Evolutionary conservation across 345 rosid species (phyloP).

Genomic region (Iberis pinnata): DNA sequence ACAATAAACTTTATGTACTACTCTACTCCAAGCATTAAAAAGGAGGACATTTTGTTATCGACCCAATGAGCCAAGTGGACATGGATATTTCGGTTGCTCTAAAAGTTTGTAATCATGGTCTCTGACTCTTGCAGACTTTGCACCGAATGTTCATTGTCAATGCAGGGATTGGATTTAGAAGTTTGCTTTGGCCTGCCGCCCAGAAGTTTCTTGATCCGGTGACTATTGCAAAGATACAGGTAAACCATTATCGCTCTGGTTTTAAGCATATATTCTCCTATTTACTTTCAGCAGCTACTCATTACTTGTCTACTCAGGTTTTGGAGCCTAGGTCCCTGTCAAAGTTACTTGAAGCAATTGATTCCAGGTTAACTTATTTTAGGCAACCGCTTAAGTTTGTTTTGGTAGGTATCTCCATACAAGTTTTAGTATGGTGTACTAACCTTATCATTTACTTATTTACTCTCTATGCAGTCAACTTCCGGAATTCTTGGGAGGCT

Average conservation of each 20-base stretch:
- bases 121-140: conserved; percentile 59
- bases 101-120: conserved; percentile 31
- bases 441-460: background rate
- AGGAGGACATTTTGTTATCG: background rate
- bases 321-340: conserved; percentile 72
- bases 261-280: background rate
- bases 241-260: conserved; percentile 25
- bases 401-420: background rate
- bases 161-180: conserved; percentile 94
- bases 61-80: conserved; percentile 8
- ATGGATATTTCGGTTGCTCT: conserved; percentile 23
- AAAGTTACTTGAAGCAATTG: conserved; percentile 70
- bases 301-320: conserved; percentile 48
- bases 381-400: background rate
- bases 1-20: conserved; percentile 2
- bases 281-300: background rate
- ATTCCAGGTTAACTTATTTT: conserved; percentile 47
- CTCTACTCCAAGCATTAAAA: background rate
- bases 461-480: conserved; percentile 52
- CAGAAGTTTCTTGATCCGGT: conserved; percentile 80
- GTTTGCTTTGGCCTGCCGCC: conserved; percentile 93
- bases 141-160: conserved; percentile 89
- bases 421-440: background rate
- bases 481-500: conserved; percentile 93
- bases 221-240: conserved; percentile 84